Evolutionary conservation across 148 eudicot genomes (phyloP).

Genomic region (Arbutus unedo): DNA sequence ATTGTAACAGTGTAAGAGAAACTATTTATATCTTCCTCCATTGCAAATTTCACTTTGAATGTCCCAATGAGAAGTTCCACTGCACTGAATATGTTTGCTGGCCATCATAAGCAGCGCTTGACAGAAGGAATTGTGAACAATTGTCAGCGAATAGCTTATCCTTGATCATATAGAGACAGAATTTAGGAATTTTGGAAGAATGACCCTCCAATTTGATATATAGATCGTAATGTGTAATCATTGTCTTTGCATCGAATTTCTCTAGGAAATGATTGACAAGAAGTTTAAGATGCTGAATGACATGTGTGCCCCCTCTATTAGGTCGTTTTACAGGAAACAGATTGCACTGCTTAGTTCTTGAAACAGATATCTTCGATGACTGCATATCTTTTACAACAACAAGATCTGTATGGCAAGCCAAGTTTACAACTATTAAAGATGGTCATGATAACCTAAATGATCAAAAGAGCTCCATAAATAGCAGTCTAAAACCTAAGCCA

Average conservation of each 20-base stretch:
- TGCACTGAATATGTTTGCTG: slow-evolving; percentile 65
- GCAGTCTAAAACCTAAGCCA: background rate
- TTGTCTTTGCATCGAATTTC: slow-evolving; percentile 31
- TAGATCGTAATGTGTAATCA: slow-evolving; percentile 59
- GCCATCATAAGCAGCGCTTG: slow-evolving; percentile 62
- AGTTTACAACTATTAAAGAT: background rate
- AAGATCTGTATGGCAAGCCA: background rate
- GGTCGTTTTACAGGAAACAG: slow-evolving; percentile 52
- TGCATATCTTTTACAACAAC: slow-evolving; percentile 22
- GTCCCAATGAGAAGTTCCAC: slow-evolving; percentile 38
- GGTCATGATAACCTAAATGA: background rate
- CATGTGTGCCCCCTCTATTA: slow-evolving; percentile 42
- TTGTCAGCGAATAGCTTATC: slow-evolving; percentile 44
- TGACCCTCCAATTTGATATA: slow-evolving; percentile 40
- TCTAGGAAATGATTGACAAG: slow-evolving; percentile 64
- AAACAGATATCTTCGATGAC: slow-evolving; percentile 18
- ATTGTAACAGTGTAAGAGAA: slow-evolving; percentile 38
- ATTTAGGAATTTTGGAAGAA: slow-evolving; percentile 34
- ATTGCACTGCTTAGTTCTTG: slow-evolving; percentile 23
- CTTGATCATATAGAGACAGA: slow-evolving; percentile 33
- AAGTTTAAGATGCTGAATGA: slow-evolving; percentile 29
- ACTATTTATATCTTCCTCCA: slow-evolving; percentile 35
- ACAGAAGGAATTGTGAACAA: slow-evolving; percentile 32
- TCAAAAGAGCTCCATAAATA: background rate
- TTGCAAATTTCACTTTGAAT: slow-evolving; percentile 43